Evolutionary conservation across 2,329 filamentous ascomycete species (phyloP).

Genomic region (Colletotrichum abscissum): DNA sequence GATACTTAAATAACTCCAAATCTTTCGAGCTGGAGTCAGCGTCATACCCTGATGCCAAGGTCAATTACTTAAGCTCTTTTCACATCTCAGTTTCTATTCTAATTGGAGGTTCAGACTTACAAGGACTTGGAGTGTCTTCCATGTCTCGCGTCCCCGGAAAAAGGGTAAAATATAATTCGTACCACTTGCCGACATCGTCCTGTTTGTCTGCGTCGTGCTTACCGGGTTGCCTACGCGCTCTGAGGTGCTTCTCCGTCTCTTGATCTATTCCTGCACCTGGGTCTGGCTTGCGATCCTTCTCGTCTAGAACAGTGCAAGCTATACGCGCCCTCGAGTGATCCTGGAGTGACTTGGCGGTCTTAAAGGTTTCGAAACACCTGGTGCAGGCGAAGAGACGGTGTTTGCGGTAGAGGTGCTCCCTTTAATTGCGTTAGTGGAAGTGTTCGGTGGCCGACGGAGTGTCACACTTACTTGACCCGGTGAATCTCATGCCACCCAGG

Average conservation of each 20-base stretch:
- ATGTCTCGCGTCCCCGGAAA: constrained; percentile 41
- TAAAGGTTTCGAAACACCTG: constrained; percentile 50
- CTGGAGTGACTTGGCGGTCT: constrained; percentile 8
- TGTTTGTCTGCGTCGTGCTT: constrained; percentile 38
- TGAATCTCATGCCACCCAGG: constrained; percentile 51
- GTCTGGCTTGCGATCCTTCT: constrained; percentile 37
- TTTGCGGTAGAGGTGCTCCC: constrained; percentile 51
- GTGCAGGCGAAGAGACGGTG: constrained; percentile 47
- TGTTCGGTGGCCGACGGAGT: neutral
- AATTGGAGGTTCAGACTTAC: constrained; percentile 18
- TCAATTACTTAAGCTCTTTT: neutral
- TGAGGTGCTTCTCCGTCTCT: constrained; percentile 46
- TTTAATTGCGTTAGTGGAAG: constrained; percentile 5
- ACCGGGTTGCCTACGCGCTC: constrained; percentile 39
- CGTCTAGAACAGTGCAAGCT: too few species aligned
- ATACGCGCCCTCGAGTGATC: too few species aligned
- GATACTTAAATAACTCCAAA: neutral
- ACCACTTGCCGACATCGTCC: constrained; percentile 49
- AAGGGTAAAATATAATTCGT: constrained; percentile 48
- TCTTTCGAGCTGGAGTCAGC: constrained; percentile 7
- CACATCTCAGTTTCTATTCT: neutral
- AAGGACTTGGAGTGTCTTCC: constrained; percentile 21
- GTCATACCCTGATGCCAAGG: constrained; percentile 45
- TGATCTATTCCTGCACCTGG: constrained; percentile 47
- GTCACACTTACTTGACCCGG: constrained; percentile 46